Conservation (phyloP, 768 basidiomycete genomes). For the Mrakia frigida region DNA sequence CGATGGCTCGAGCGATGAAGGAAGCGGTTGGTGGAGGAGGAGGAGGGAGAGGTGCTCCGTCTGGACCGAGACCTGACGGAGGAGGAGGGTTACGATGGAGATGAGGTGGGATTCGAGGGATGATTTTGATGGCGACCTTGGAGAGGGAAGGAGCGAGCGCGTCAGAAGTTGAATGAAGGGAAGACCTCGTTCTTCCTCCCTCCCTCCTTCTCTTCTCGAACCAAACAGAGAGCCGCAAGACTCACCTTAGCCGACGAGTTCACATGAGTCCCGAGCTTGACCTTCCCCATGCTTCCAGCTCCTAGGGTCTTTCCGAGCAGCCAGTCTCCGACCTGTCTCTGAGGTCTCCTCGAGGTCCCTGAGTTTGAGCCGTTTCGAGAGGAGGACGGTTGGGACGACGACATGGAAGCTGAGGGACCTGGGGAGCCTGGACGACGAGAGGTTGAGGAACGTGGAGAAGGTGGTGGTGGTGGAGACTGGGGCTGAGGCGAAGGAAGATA, state of each 20-base stretch:
- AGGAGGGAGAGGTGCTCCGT: conserved; percentile 36
- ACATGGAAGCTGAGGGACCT: conserved; percentile 14
- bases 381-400: not conserved
- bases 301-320: conserved; percentile 94
- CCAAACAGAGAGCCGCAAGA: conserved; percentile 28
- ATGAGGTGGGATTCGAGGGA: conserved; percentile 62
- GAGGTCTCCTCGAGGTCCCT: conserved; percentile 12
- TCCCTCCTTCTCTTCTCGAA: not conserved
- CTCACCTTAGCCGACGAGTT: conserved; percentile 85
- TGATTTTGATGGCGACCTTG: conserved; percentile 97
- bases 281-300: conserved; percentile 98
- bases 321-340: conserved; percentile 76
- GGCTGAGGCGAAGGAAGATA: not conserved
- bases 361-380: not conserved
- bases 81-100: conserved; percentile 54
- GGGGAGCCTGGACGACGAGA: conserved; percentile 25
- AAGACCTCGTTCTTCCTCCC: no score
- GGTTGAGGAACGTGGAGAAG: conserved; percentile 13
- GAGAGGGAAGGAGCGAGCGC: conserved; percentile 23
- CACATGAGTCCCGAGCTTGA: conserved; percentile 89
- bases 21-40: conserved; percentile 50
- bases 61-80: conserved; percentile 36
- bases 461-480: not conserved
- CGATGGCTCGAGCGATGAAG: conserved; percentile 62
- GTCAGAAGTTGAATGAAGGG: not conserved